These are phyloP conservation scores for Torrubiella hemipterigena DNA, from an alignment of 2,329 filamentous ascomycete species.

Conservation along the genomic window DNA sequence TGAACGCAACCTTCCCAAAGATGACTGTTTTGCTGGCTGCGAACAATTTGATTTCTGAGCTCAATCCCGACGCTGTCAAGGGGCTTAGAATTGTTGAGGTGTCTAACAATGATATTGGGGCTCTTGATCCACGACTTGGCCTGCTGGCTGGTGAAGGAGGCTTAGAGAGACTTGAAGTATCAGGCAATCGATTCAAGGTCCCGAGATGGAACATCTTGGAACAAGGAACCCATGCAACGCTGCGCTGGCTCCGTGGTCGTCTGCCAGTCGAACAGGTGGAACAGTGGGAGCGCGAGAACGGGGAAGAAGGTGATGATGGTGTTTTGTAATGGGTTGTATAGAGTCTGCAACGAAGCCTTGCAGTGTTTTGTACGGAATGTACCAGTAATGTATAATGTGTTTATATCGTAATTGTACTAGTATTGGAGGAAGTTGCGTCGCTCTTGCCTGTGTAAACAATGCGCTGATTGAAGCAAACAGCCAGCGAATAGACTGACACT, in stretches of 20 bases:
- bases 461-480: no score
- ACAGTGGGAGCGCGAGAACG: slow-evolving; percentile 38
- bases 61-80: slow-evolving; percentile 60
- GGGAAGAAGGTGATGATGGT: slow-evolving; percentile 16
- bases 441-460: no score
- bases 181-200: slow-evolving; percentile 78
- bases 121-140: slow-evolving; percentile 69
- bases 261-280: slow-evolving; percentile 53
- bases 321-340: no score
- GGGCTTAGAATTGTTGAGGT: slow-evolving; percentile 69
- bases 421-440: no score
- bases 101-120: slow-evolving; percentile 73
- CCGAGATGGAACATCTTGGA: slow-evolving; percentile 75
- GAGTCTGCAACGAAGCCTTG: no score
- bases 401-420: no score
- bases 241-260: slow-evolving; percentile 69
- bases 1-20: slow-evolving; percentile 57
- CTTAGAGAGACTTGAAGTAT: slow-evolving; percentile 59
- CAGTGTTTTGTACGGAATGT: no score
- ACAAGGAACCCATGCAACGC: slow-evolving; percentile 73
- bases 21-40: slow-evolving; percentile 60
- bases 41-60: slow-evolving; percentile 67
- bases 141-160: slow-evolving; percentile 53
- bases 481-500: no score
- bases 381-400: no score